Percentiles rank a stretch among this genome's conserved stretches.
These are phyloP conservation scores for Penicillium sp. DNA, from an alignment of 2,329 filamentous ascomycete genomes.

Conservation along the genomic window DNA sequence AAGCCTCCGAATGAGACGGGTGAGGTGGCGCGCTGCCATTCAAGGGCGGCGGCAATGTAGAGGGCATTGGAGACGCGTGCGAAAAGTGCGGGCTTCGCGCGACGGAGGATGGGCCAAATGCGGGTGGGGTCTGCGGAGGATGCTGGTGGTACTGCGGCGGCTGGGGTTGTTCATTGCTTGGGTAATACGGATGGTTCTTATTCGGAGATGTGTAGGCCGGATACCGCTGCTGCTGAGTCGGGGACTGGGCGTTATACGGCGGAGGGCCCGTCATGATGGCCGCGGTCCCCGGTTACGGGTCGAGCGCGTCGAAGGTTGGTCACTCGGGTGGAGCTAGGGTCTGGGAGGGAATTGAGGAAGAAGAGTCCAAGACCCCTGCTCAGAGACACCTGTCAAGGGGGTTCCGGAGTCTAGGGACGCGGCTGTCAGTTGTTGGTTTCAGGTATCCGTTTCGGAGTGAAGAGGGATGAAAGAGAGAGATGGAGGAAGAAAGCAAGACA, in stretches of 20 bases:
- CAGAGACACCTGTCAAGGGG: slow-evolving; percentile 22
- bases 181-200: slow-evolving; percentile 41
- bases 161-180: slow-evolving; percentile 37
- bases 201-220: slow-evolving; percentile 43
- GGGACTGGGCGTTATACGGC: slow-evolving; percentile 45
- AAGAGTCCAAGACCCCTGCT: slow-evolving; percentile 9
- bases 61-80: slow-evolving; percentile 39
- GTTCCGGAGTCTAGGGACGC: slow-evolving; percentile 17
- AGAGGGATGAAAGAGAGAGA: slow-evolving; percentile 5
- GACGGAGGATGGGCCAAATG: slow-evolving; percentile 34
- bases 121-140: slow-evolving; percentile 43
- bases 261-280: slow-evolving; percentile 44
- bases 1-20: slow-evolving; percentile 30
- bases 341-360: slow-evolving; percentile 14
- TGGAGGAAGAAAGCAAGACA: slow-evolving; percentile 7
- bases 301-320: slow-evolving; percentile 24
- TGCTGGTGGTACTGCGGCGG: slow-evolving; percentile 36
- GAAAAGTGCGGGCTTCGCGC: slow-evolving; percentile 41
- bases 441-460: slow-evolving; percentile 3
- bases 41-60: slow-evolving; percentile 37
- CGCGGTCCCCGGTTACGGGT: slow-evolving; percentile 27
- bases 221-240: slow-evolving; percentile 42
- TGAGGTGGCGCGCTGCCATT: slow-evolving; percentile 34
- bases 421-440: slow-evolving; percentile 19
- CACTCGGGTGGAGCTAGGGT: not conserved